Evolutionary conservation across 139 green algal genomes (phyloP).

Genomic region (Choricystis sp.): DNA sequence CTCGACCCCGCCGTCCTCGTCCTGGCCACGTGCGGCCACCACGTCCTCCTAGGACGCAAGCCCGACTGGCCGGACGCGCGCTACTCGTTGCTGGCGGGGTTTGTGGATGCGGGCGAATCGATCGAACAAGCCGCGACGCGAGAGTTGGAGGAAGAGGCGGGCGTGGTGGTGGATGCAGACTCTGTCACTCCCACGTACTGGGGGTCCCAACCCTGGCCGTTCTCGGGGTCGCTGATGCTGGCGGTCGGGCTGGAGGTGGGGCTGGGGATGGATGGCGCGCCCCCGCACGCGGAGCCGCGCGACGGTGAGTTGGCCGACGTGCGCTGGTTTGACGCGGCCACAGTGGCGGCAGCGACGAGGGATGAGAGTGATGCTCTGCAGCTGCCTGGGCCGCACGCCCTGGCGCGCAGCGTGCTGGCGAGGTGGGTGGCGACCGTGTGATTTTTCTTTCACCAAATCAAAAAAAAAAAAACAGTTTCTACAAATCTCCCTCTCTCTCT

Average conservation of each 20-base stretch:
- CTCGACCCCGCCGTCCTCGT: slow-evolving; percentile 67
- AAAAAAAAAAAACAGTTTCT: too few species aligned
- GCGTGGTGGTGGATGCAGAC: slow-evolving; percentile 16
- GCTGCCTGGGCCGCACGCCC: too few species aligned
- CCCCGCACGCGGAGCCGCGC: slow-evolving; percentile 2
- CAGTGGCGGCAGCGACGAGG: too few species aligned
- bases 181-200: slow-evolving; percentile 43
- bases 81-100: slow-evolving; percentile 43
- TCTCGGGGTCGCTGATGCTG: slow-evolving; percentile 69
- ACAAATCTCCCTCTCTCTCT: too few species aligned
- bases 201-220: slow-evolving; percentile 71
- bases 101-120: slow-evolving; percentile 63
- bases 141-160: slow-evolving; percentile 60
- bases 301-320: slow-evolving; percentile 41
- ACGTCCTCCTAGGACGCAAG: slow-evolving; percentile 55
- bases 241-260: slow-evolving; percentile 14
- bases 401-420: too few species aligned
- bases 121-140: slow-evolving; percentile 55
- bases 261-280: not conserved
- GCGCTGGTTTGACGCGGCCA: slow-evolving; percentile 46
- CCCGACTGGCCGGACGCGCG: slow-evolving; percentile 29
- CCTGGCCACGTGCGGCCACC: slow-evolving; percentile 33
- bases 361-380: too few species aligned
- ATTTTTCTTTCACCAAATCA: too few species aligned
- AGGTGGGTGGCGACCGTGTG: too few species aligned